A percentile compares a stretch with the other conserved stretches of the same genome.
phyloP scores from a whole-genome alignment of 176 grass and related monocot species.

The Rhynchospora pubera region DNA sequence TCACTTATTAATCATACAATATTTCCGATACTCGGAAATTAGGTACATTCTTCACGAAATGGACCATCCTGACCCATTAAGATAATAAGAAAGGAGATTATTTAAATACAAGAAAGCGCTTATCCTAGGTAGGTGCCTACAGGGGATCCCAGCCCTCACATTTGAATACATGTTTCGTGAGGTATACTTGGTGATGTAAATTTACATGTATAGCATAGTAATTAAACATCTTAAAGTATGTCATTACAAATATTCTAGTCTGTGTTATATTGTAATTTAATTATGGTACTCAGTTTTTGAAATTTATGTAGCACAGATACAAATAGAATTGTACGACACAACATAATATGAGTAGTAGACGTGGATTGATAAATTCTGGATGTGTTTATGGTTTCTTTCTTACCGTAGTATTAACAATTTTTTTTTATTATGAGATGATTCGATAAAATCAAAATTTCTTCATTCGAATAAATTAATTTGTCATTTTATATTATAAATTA shows the following conservation, averaged over 20 bases:
- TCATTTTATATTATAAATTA: too few species aligned
- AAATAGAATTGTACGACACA: too few species aligned
- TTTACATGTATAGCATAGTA: neutral
- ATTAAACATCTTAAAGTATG: neutral
- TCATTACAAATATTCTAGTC: neutral
- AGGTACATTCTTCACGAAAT: neutral
- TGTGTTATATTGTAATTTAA: neutral
- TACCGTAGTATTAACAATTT: too few species aligned
- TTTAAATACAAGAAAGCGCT: neutral
- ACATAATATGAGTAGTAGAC: too few species aligned
- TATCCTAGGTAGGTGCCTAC: slow-evolving; percentile 17
- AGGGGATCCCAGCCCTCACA: slow-evolving; percentile 14
- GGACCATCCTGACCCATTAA: neutral
- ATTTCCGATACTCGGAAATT: neutral
- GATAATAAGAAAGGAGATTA: neutral
- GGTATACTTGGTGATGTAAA: neutral
- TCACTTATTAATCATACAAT: neutral
- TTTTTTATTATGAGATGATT: too few species aligned
- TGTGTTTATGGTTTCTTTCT: too few species aligned
- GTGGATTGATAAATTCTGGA: too few species aligned
- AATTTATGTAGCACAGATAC: too few species aligned
- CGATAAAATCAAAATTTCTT: too few species aligned
- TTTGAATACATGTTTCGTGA: neutral
- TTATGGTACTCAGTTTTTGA: neutral
- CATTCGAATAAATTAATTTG: too few species aligned